A percentile compares a stretch with the other conserved stretches of the same genome.
Conservation (phyloP, 108 stramenopile species). For the Bacterosira constricta region DNA sequence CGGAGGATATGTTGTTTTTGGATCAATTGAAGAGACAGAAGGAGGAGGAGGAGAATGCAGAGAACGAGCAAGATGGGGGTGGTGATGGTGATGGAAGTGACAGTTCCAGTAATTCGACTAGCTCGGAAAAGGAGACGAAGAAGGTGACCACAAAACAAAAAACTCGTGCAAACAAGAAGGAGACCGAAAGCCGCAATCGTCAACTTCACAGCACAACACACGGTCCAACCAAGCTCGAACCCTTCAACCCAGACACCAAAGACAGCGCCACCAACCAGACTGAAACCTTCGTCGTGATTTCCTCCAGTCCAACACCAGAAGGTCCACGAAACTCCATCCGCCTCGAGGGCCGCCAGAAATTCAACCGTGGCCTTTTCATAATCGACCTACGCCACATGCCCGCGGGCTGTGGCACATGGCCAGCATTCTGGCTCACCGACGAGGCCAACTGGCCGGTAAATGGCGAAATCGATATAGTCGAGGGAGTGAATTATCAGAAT, state of each 20-base stretch:
- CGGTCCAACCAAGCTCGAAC: constrained; percentile 41
- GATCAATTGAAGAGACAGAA: constrained; percentile 35
- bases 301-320: constrained; percentile 62
- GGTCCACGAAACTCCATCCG: constrained; percentile 83
- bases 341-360: constrained; percentile 76
- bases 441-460: constrained; percentile 83
- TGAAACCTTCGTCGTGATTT: constrained; percentile 79
- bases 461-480: constrained; percentile 92
- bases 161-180: not conserved
- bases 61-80: not conserved
- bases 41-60: constrained; percentile 1
- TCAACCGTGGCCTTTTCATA: constrained; percentile 85
- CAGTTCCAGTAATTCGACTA: not conserved
- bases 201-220: not conserved
- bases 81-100: not conserved
- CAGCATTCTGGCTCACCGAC: constrained; percentile 90
- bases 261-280: constrained; percentile 10
- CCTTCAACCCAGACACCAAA: constrained; percentile 44
- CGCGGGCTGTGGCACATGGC: constrained; percentile 88
- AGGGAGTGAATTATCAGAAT: constrained; percentile 81
- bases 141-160: not conserved
- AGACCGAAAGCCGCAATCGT: not conserved
- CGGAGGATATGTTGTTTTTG: constrained; percentile 47
- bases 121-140: constrained; percentile 8
- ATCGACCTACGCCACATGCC: constrained; percentile 83